Percentiles rank a stretch among this genome's conserved stretches.
Evolutionary conservation across 306 rosid species (phyloP).

Genomic region (Potentilla sterilis): DNA sequence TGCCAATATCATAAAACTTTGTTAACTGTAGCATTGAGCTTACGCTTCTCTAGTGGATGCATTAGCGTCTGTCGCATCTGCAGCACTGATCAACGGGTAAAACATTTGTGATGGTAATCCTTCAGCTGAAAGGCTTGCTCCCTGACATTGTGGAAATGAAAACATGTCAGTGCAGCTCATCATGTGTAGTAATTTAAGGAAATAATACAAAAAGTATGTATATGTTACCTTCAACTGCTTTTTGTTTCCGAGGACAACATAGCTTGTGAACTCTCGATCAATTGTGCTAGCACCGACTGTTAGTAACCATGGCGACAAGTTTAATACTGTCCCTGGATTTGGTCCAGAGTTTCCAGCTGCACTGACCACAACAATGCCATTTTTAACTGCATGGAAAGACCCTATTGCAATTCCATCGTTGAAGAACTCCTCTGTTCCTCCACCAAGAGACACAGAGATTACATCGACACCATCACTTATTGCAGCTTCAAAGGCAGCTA

Average conservation of each 20-base stretch:
- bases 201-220: neutral
- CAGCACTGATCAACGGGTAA: slow-evolving; percentile 34
- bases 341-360: slow-evolving; percentile 32
- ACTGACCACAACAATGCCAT: slow-evolving; percentile 20
- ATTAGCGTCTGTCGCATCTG: neutral
- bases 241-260: slow-evolving; percentile 23
- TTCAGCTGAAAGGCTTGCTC: slow-evolving; percentile 36
- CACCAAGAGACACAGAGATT: slow-evolving; percentile 31
- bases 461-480: slow-evolving; percentile 33
- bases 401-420: slow-evolving; percentile 22
- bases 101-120: slow-evolving; percentile 20
- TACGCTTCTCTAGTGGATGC: slow-evolving; percentile 10
- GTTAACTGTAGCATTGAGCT: slow-evolving; percentile 9
- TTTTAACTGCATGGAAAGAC: slow-evolving; percentile 28
- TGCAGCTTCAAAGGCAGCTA: slow-evolving; percentile 29
- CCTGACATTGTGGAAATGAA: slow-evolving; percentile 27
- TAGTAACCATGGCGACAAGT: slow-evolving; percentile 27
- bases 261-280: slow-evolving; percentile 24
- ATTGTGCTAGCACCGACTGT: slow-evolving; percentile 30
- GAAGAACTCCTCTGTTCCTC: slow-evolving; percentile 7
- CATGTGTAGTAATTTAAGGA: neutral
- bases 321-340: slow-evolving; percentile 5
- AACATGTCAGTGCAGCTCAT: neutral
- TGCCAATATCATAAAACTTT: neutral
- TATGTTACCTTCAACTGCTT: slow-evolving; percentile 13